Base-by-base conservation (phyloP, 768 basidiomycete genomes). In the Russula emetica region DNA sequence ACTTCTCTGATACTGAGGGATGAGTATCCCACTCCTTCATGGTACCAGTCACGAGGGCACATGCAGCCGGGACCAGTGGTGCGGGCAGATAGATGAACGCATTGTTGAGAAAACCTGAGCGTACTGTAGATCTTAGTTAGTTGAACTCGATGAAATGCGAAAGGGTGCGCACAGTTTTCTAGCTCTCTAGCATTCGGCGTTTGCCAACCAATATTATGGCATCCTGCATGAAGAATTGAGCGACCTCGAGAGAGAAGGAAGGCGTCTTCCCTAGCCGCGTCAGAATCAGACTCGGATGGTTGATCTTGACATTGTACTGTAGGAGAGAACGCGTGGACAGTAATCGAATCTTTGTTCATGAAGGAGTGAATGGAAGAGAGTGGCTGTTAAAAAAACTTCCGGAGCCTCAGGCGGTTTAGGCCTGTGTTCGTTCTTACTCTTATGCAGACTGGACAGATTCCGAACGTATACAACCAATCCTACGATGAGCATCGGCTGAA, bases 161-260 rank as follows among this genome's bases (percentile, higher is more conserved):
- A 10, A 11, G 24, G 11, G 47, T 54, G 32, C 62, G 26, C 36
- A 64, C 58, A 40, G n/a, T 34, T 36, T 55, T 24, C 45, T 32
- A 52, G 1, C n/a, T 18, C 38, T 40, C n/a, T 49, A 9, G 14
- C 24, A 7, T 22, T 26, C 28, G 38, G 54, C 14, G 24, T 38
- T 49, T 20, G 49, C 63, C 63, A 64, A 40, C 55, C 63, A 13
- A 34, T 16, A 20, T 14, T 36, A 38, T 9, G 40, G 30, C 58
- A 64, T 64, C 47, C 64, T 36, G 50, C 64, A 56, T 32, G 59
- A 22, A 26, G 49, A 26, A 52, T 22, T 11, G 60, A 28, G 5
- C 64, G 42, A 20, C 59, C 60, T 61, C 44, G 59, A 36, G 55
- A 51, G 42, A 65, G 32, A 36, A 54, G 42, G 32, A 7, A n/a